A percentile compares a stretch with the other conserved stretches of the same genome.
These are phyloP conservation scores for Puya raimondii DNA, from an alignment of 176 grass and related monocot genomes.

Conservation along the genomic window DNA sequence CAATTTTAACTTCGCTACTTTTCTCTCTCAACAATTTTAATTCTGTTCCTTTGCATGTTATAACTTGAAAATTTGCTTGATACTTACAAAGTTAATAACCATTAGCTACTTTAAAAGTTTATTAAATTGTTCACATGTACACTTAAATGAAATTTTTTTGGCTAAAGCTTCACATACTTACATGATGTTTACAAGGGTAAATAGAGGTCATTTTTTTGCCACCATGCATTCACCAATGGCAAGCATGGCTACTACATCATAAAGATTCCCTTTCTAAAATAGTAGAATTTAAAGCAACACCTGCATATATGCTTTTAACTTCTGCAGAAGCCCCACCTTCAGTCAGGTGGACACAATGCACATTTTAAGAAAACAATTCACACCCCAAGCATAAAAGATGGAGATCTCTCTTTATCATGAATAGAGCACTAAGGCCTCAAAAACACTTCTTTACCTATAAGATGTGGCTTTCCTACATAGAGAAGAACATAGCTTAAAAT, in stretches of 20 bases:
- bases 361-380: not conserved
- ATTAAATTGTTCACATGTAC: too few species aligned
- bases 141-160: too few species aligned
- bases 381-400: not conserved
- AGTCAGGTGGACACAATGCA: constrained; percentile 10
- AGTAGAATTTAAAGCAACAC: constrained; percentile 8
- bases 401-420: not conserved
- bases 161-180: too few species aligned
- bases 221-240: not conserved
- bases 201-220: too few species aligned
- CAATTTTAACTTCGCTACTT: too few species aligned
- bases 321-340: constrained; percentile 3
- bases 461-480: not conserved
- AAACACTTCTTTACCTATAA: not conserved
- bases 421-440: not conserved
- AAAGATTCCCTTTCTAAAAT: constrained; percentile 41
- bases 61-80: too few species aligned
- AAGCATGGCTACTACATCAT: constrained; percentile 25
- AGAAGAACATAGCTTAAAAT: not conserved
- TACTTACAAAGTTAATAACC: too few species aligned
- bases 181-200: too few species aligned
- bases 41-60: too few species aligned
- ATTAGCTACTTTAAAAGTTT: too few species aligned
- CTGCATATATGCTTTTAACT: not conserved
- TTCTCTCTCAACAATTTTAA: too few species aligned